phyloP scores from a whole-genome alignment of 2,329 filamentous ascomycete species.

The Botrytis paeoniae region DNA sequence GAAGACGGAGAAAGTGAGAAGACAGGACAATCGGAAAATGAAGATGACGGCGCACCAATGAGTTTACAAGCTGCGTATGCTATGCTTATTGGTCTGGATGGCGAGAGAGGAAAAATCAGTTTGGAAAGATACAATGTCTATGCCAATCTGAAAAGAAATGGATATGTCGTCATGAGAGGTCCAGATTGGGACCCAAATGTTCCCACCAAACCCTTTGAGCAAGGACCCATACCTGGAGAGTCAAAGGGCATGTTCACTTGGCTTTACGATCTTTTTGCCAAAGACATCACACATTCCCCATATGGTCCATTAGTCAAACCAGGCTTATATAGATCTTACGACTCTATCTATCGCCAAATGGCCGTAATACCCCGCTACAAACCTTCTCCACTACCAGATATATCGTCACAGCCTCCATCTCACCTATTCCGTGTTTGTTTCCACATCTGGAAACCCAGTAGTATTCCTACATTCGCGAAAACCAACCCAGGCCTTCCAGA shows the following conservation, averaged over 20 bases:
- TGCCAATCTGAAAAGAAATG: slow-evolving; percentile 74
- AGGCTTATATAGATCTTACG: slow-evolving; percentile 64
- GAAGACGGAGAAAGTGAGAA: slow-evolving; percentile 43
- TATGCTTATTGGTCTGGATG: slow-evolving; percentile 71
- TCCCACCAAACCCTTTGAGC: slow-evolving; percentile 22
- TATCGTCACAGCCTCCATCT: slow-evolving; percentile 37
- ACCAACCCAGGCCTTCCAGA: slow-evolving; percentile 74
- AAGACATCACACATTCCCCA: slow-evolving; percentile 29
- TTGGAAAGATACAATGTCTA: slow-evolving; percentile 88
- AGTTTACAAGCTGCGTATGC: slow-evolving; percentile 90
- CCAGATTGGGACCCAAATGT: slow-evolving; percentile 47
- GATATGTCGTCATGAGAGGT: slow-evolving; percentile 77
- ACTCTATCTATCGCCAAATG: slow-evolving; percentile 72
- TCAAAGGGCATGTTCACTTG: slow-evolving; percentile 33
- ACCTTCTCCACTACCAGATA: slow-evolving; percentile 42
- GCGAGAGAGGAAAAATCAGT: slow-evolving; percentile 55
- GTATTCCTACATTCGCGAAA: slow-evolving; percentile 67
- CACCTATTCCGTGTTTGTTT: slow-evolving; percentile 70
- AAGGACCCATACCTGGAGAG: slow-evolving; percentile 11
- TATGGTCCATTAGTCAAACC: slow-evolving; percentile 58
- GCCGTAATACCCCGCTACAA: slow-evolving; percentile 70
- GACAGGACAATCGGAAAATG: slow-evolving; percentile 44
- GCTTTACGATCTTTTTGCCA: slow-evolving; percentile 36
- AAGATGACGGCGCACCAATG: slow-evolving; percentile 71
- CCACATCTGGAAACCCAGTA: slow-evolving; percentile 74